Evolutionary conservation across 352 stramenopile genomes (phyloP).

Genomic region (Phytophthora lateralis): DNA sequence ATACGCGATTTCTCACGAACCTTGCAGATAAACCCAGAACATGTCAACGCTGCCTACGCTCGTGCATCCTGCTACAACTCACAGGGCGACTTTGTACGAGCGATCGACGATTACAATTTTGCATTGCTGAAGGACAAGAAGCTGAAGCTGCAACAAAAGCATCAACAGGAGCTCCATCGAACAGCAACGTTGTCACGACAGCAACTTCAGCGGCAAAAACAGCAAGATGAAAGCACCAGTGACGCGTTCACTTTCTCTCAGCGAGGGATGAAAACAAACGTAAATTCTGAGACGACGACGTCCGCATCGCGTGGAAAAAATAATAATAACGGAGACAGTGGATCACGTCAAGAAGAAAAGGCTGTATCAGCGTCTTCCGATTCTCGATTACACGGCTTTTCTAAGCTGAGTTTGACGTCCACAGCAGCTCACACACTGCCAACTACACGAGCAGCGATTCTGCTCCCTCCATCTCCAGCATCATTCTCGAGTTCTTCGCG

Average conservation of each 20-base stretch:
- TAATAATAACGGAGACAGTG: conserved; percentile 28
- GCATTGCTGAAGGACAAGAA: conserved; percentile 85
- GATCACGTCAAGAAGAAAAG: conserved; percentile 12
- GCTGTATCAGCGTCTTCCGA: not conserved
- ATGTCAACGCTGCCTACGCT: conserved; percentile 89
- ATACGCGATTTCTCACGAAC: conserved; percentile 82
- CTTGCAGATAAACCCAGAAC: conserved; percentile 81
- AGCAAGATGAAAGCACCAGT: conserved; percentile 32
- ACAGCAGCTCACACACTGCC: conserved; percentile 3
- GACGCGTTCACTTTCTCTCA: conserved; percentile 20
- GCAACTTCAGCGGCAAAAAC: conserved; percentile 31
- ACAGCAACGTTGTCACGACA: conserved; percentile 28
- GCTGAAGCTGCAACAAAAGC: conserved; percentile 47
- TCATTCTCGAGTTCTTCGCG: conserved; percentile 2
- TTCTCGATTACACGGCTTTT: conserved; percentile 5
- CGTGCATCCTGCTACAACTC: conserved; percentile 88
- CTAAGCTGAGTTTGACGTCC: conserved; percentile 5
- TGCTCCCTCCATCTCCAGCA: conserved; percentile 17
- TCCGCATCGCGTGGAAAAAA: not conserved
- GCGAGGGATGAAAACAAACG: conserved; percentile 7
- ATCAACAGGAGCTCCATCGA: conserved; percentile 35
- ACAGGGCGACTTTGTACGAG: conserved; percentile 80
- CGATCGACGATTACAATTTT: conserved; percentile 92
- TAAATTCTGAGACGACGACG: not conserved
- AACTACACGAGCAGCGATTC: conserved; percentile 2